Evolutionary conservation across 2,329 filamentous ascomycete species (phyloP), one percentile per base, ranked within the genome.

Genomic region (Pseudocercospora pini-densiflorae): DNA sequence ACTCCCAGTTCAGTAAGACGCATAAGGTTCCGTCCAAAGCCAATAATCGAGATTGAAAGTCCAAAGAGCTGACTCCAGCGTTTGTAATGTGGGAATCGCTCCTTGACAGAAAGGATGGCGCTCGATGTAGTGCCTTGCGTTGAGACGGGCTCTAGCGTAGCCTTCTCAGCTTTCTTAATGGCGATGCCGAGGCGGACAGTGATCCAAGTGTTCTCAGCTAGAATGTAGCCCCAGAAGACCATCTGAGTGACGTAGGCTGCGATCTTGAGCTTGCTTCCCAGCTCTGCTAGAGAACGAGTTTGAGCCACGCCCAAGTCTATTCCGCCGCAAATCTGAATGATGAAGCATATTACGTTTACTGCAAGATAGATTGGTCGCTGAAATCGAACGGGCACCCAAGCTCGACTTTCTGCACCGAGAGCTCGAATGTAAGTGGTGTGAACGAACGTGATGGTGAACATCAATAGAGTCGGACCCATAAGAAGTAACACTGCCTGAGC

Each of bases 21-120:
- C 63, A 68, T 68, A 47, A 68, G 19, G 19, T 65, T 68, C 12
- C 63, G 55, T 7, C 63, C 63, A 29, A 61, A 57, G 4, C 54
- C 49, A 53, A 65, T 51, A 21, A 68, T 66, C 12, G 49, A 40
- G 14, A 68, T 68, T 12, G 63, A 60, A 23, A 68, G 57, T 5
- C 63, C 57, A 27, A 68, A 63, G 27, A 68, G 63, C n/a, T 68
- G 59, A 14, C 31, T 31, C 66, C 63, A 66, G n/a, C 55, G 33
- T 29, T 61, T 63, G 36, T 14, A 68, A 8, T 61, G 19, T 14
- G 29, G n/a, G n/a, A 65, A 65, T 10, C 19, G 12, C 6, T 63
- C 33, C 47, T 66, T 68, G 45, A 61, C 31, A 6, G 16, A 51
- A 12, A 53, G 16, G 8, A 53, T 31, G 40, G 51, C 27, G 21